A percentile compares a stretch with the other conserved stretches of the same genome.
Evolutionary conservation across 371 early-diverging fungal species (phyloP).

Genomic region (Mortierella sp.): DNA sequence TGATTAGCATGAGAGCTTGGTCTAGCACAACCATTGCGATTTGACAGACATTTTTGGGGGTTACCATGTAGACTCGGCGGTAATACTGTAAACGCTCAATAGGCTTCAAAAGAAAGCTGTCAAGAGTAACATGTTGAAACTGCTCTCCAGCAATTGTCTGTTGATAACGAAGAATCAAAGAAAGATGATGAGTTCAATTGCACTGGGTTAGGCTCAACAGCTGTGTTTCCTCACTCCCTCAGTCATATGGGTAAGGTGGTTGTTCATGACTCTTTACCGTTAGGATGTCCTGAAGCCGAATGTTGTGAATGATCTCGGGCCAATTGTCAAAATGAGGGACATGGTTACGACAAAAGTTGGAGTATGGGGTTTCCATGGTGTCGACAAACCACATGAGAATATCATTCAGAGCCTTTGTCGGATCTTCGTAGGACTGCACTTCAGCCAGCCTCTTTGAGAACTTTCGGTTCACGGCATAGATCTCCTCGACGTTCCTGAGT

Average conservation of each 20-base stretch:
- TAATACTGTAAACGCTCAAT: slow-evolving; percentile 53
- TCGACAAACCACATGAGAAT: slow-evolving; percentile 53
- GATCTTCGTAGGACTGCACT: slow-evolving; percentile 28
- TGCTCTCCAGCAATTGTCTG: slow-evolving; percentile 49
- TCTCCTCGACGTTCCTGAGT: slow-evolving; percentile 49
- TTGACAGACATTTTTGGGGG: no score
- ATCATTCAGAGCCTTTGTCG: slow-evolving; percentile 29
- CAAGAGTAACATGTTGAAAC: slow-evolving; percentile 48
- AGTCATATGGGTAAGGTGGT: no score
- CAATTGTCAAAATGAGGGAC: slow-evolving; percentile 51
- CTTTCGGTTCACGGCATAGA: slow-evolving; percentile 52
- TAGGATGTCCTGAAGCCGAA: slow-evolving; percentile 47
- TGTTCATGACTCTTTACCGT: slow-evolving; percentile 30
- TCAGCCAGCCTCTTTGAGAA: slow-evolving; percentile 45
- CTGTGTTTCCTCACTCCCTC: not conserved
- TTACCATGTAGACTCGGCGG: slow-evolving; percentile 51
- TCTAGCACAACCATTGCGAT: no score
- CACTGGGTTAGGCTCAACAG: not conserved
- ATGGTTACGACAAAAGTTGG: slow-evolving; percentile 52
- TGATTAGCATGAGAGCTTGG: no score
- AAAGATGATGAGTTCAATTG: not conserved
- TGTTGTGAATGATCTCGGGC: slow-evolving; percentile 51
- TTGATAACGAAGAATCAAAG: not conserved
- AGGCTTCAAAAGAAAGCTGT: slow-evolving; percentile 50
- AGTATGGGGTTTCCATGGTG: slow-evolving; percentile 48